A percentile compares a stretch with the other conserved stretches of the same genome.
These are phyloP conservation scores for Spathaspora sp. DNA, from an alignment of 805 yeast species.

Conservation along the genomic window DNA sequence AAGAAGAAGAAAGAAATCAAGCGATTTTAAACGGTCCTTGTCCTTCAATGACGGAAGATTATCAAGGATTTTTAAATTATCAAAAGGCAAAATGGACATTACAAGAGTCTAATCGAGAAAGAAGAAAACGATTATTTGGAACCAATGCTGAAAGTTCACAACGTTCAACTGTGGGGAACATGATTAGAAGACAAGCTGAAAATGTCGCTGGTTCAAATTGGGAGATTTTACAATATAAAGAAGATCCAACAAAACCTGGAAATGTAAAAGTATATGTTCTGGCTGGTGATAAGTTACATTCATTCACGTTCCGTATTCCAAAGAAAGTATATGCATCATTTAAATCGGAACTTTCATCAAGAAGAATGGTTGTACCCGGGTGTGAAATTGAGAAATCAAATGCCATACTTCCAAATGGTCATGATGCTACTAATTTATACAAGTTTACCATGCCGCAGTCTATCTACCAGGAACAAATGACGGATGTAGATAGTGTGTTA, in stretches of 20 bases:
- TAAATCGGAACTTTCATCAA: constrained; percentile 44
- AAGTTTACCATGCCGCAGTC: constrained; percentile 67
- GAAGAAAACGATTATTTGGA: constrained; percentile 81
- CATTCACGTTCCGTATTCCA: constrained; percentile 69
- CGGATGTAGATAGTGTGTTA: constrained; percentile 58
- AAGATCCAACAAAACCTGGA: constrained; percentile 60
- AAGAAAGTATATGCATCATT: constrained; percentile 69
- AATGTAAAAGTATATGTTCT: constrained; percentile 67
- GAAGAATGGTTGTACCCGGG: constrained; percentile 32
- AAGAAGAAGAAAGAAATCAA: constrained; percentile 48
- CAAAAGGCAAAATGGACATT: constrained; percentile 87
- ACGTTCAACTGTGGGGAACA: constrained; percentile 59
- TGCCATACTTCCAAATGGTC: constrained; percentile 70
- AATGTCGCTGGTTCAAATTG: constrained; percentile 73
- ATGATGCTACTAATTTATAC: constrained; percentile 50
- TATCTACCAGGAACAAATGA: constrained; percentile 51
- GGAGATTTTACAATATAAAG: constrained; percentile 76
- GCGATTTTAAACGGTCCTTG: constrained; percentile 48
- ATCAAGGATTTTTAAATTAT: constrained; percentile 62
- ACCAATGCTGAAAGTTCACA: constrained; percentile 47
- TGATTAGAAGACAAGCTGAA: constrained; percentile 77
- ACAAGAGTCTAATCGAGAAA: constrained; percentile 66
- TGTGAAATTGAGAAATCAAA: constrained; percentile 57
- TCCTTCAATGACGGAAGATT: constrained; percentile 67
- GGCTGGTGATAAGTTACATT: constrained; percentile 70